Evolutionary conservation across 2,329 filamentous ascomycete species (phyloP).

Genomic region (Colletotrichum sp.): DNA sequence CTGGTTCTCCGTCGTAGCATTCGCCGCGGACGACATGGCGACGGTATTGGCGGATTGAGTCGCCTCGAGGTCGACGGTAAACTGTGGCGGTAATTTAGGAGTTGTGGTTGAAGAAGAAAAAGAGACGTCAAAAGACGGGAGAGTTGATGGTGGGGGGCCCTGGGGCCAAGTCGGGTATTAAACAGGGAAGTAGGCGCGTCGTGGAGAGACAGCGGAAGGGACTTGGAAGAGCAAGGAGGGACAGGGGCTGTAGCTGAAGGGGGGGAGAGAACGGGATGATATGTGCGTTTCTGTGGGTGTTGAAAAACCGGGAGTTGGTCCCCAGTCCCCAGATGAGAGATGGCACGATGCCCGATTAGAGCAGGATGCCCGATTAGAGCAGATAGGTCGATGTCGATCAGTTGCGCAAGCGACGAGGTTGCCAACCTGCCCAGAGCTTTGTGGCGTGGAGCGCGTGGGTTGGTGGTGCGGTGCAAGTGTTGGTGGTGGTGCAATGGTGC

Average conservation of each 20-base stretch:
- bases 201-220: background rate
- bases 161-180: slow-evolving; percentile 11
- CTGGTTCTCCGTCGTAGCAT: background rate
- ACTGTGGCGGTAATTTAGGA: background rate
- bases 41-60: background rate
- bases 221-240: background rate
- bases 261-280: slow-evolving; percentile 2
- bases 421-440: background rate
- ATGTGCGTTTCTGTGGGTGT: background rate
- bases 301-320: slow-evolving; percentile 13
- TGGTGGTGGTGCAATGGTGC: background rate
- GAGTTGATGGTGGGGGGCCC: background rate
- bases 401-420: background rate
- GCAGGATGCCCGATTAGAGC: background rate
- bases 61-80: background rate
- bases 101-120: background rate
- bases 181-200: slow-evolving; percentile 7
- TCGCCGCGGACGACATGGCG: slow-evolving; percentile 1
- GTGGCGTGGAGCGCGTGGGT: background rate
- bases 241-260: background rate
- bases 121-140: background rate
- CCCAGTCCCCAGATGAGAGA: slow-evolving; percentile 9
- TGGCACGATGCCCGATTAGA: background rate
- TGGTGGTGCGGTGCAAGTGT: slow-evolving; percentile 2
- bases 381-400: slow-evolving; percentile 1